Evolutionary conservation across 805 yeast species (phyloP), one percentile per base, ranked within the genome.

Genomic region (Blastobotrys parvus): DNA sequence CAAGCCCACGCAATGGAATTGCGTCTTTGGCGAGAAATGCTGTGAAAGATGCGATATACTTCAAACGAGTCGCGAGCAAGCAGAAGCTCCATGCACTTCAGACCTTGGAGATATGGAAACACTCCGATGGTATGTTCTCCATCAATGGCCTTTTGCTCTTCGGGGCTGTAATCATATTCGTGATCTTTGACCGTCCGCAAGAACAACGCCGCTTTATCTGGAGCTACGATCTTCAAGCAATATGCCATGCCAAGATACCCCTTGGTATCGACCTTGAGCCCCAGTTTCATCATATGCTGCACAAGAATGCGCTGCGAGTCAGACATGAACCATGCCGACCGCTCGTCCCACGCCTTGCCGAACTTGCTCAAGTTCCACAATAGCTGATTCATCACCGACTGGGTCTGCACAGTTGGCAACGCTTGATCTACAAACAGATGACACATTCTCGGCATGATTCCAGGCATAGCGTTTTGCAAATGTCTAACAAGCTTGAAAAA

Each of bases 231-330:
- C n/a, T 39, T 33, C 7, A 49, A 34, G 2, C 38, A 31, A 36
- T 55, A 58, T 3, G 62, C 59, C 30, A 61, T 38, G 7, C 57
- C 56, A 16, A 57, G 43, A 16, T 53, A 45, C 4, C 65, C 65
- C 43, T 61, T 60, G 2, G 55, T 42, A 40, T 59, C 62, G 5
- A 60, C 8, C 2, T 33, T 33, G 2, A 48, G 31, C 5, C 33
- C 44, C 10, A 23, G 25, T 5, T 27, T 25, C 8, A 46, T 53
- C 41, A 55, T 44, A 3, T 44, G 49, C 19, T 30, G 41, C 2
- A 56, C 58, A 17, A 59, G 36, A 22, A 48, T 33, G 20, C 49
- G 43, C 35, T 55, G 60, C 2, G 62, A 61, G 17, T 52, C 52
- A 3, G 47, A 36, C 7, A 59, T 45, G 13, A 46, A 38, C 13